Base-by-base conservation (phyloP, 2,329 filamentous ascomycete genomes). In the Didymosphaeria variabile region DNA sequence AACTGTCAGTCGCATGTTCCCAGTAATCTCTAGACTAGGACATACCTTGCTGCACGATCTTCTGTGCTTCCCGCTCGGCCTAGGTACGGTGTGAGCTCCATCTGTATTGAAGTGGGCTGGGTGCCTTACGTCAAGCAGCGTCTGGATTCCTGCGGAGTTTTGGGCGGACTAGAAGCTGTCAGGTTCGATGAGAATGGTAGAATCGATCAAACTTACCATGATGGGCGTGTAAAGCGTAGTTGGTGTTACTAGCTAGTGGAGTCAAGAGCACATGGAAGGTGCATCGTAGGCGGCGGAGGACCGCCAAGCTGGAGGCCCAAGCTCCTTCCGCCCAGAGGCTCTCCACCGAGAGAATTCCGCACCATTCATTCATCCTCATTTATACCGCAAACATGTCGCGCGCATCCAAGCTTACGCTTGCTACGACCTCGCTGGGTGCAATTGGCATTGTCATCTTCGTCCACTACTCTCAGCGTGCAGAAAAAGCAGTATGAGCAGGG, bases 121-220 rank as follows among this genome's bases (percentile, higher is more conserved):
- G 62, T 46, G 63, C 78, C 91, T 75, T 91, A 99, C 95, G 83
- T 98, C 95, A 83, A 99, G 93, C 77, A 99, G 90, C 78, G 94
- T 98, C 84, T 98, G 94, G 79, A 99, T 99, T 81, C 95, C 95
- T 76, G 92, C 90, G 69, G 95, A 98, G 86, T 98, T 98, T 84
- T 98, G 95, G 78, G 94, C 95, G 79, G 95, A 95, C 94, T 98
- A 77, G 55, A 55, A 60, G 59, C 17, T 51, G 70, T 80, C 64
- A 79, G 74, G 26, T 51, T 32, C 17, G 7, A 29, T n/a, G 17
- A 26, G 9, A 2, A 21, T 38, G 51, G 26, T 47, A 60, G 8
- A 21, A 44, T 55, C 29, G 44, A n/a, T 45, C 26, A 21, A 42
- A 34, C 66, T 65, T 54, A 73, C 73, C 73, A 76, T 76, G 49